These are phyloP conservation scores for Rhodocollybia butyracea DNA, from an alignment of 768 basidiomycete genomes.

Conservation along the genomic window DNA sequence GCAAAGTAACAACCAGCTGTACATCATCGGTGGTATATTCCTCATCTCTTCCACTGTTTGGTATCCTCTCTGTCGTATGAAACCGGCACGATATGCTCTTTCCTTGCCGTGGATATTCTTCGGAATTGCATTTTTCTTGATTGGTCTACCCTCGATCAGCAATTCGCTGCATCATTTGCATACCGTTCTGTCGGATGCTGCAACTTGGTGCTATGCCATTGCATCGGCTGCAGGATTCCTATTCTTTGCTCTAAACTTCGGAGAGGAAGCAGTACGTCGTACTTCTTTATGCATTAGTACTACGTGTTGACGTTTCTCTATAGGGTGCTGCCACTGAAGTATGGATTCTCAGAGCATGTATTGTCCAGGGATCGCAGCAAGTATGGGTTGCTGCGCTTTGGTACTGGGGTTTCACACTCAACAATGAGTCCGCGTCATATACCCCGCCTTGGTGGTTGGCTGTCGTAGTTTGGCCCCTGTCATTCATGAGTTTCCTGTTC, in stretches of 20 bases:
- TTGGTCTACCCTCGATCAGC: slow-evolving; percentile 79
- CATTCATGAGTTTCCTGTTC: slow-evolving; percentile 52
- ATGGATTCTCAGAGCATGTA: slow-evolving; percentile 87
- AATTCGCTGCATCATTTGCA: slow-evolving; percentile 57
- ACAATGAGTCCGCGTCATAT: slow-evolving; percentile 46
- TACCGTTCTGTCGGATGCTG: slow-evolving; percentile 65
- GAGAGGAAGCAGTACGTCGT: slow-evolving; percentile 81
- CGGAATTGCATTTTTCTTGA: slow-evolving; percentile 86
- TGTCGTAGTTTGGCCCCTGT: slow-evolving; percentile 51
- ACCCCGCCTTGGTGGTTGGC: slow-evolving; percentile 71
- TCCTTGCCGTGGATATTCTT: slow-evolving; percentile 91
- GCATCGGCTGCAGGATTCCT: slow-evolving; percentile 92
- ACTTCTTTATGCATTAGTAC: neutral
- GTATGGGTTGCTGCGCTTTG: slow-evolving; percentile 87
- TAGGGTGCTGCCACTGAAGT: slow-evolving; percentile 92
- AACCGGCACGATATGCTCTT: slow-evolving; percentile 84
- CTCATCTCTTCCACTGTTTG: slow-evolving; percentile 81
- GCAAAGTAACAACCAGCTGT: slow-evolving; percentile 76
- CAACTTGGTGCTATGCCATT: slow-evolving; percentile 89
- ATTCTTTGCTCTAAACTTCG: slow-evolving; percentile 95
- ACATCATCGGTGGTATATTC: slow-evolving; percentile 89
- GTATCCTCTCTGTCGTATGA: slow-evolving; percentile 87
- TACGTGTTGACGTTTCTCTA: slow-evolving; percentile 11
- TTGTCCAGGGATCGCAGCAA: slow-evolving; percentile 94
- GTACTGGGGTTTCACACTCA: slow-evolving; percentile 91